Percentiles rank a stretch among this genome's conserved stretches.
phyloP scores from a whole-genome alignment of 1,284 basidiomycete genomes.

The Polyporus tsugae region DNA sequence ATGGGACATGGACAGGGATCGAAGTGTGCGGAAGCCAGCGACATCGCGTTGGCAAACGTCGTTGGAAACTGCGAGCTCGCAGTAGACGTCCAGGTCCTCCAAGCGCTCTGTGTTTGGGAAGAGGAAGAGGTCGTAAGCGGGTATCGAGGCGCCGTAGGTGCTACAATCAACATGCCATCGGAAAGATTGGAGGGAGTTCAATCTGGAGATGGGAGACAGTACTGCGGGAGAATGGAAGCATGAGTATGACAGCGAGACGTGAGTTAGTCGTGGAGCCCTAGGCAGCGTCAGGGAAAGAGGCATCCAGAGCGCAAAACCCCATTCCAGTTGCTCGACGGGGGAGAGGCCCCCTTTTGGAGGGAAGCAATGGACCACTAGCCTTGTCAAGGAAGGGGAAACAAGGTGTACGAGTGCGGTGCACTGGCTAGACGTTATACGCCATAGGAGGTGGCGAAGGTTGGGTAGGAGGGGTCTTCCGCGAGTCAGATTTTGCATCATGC shows the following conservation, averaged over 20 bases:
- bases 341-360: background rate
- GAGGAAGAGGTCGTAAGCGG: background rate
- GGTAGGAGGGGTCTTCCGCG: background rate
- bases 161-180: background rate
- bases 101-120: background rate
- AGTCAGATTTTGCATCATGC: background rate
- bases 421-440: background rate
- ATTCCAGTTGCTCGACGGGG: no score
- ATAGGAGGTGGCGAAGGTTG: background rate
- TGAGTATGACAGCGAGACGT: background rate
- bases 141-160: background rate
- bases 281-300: background rate
- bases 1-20: background rate
- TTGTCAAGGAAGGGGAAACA: background rate
- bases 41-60: background rate
- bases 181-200: background rate
- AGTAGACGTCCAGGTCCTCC: background rate
- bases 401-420: background rate
- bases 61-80: background rate
- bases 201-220: background rate
- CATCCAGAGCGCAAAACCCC: background rate
- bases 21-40: background rate
- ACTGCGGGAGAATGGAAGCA: background rate
- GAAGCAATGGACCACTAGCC: background rate
- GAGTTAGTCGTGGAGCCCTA: background rate